phyloP scores from a whole-genome alignment of 306 rosid species.

The Cicer arietinum region DNA sequence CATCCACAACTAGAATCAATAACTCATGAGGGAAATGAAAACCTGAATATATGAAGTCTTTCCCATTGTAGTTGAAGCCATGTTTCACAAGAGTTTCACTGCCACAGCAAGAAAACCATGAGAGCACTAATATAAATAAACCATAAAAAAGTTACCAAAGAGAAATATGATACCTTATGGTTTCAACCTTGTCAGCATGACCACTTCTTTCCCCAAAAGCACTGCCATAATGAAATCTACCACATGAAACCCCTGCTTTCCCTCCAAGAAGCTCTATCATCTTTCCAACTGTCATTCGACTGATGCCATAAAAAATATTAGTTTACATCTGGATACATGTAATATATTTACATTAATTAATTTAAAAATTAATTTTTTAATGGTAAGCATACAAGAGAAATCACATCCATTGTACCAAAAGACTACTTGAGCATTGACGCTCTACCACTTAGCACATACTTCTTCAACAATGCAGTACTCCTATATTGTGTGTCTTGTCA shows the following conservation, averaged over 20 bases:
- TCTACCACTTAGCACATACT: not conserved
- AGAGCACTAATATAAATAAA: slow-evolving; percentile 26
- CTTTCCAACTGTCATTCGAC: slow-evolving; percentile 99
- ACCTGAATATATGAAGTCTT: slow-evolving; percentile 95
- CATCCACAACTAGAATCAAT: slow-evolving; percentile 13
- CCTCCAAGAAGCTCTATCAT: slow-evolving; percentile 99
- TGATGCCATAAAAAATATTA: slow-evolving; percentile 47
- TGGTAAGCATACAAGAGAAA: not conserved
- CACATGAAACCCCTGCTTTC: slow-evolving; percentile 97
- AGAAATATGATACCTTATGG: slow-evolving; percentile 66
- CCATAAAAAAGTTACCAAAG: slow-evolving; percentile 15
- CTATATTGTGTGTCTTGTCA: no score
- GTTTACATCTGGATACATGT: slow-evolving; percentile 1
- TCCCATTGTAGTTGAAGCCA: slow-evolving; percentile 89
- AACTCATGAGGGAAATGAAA: slow-evolving; percentile 35
- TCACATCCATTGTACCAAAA: slow-evolving; percentile 3
- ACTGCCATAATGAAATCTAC: slow-evolving; percentile 95
- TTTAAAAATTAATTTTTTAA: not conserved
- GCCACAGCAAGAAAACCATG: slow-evolving; percentile 45
- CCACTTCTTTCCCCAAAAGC: slow-evolving; percentile 99
- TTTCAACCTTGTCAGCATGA: slow-evolving; percentile 97
- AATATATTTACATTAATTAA: not conserved
- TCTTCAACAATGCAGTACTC: not conserved
- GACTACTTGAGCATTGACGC: slow-evolving; percentile 1
- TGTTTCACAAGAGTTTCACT: slow-evolving; percentile 85